Percentiles rank a stretch among this genome's conserved stretches.
These are phyloP conservation scores for Rhizoctonia solani DNA, from an alignment of 1,284 basidiomycete species.

Conservation along the genomic window DNA sequence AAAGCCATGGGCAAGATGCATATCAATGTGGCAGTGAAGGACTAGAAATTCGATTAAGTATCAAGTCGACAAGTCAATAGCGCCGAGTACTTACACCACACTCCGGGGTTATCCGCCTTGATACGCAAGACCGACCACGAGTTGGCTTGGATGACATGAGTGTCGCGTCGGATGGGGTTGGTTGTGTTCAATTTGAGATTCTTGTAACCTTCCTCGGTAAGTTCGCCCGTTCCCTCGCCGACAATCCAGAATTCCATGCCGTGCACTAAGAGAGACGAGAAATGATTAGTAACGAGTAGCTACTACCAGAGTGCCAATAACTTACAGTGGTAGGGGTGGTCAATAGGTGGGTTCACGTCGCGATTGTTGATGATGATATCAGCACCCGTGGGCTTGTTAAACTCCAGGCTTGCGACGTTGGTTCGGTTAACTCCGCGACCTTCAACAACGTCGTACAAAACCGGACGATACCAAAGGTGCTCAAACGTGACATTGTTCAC, in stretches of 20 bases:
- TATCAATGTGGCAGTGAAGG: slow-evolving; percentile 28
- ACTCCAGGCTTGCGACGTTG: slow-evolving; percentile 40
- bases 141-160: slow-evolving; percentile 43
- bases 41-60: not conserved
- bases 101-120: not conserved
- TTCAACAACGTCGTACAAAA: slow-evolving; percentile 41
- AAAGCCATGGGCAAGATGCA: slow-evolving; percentile 13
- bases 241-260: slow-evolving; percentile 43
- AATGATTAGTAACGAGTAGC: not conserved
- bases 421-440: slow-evolving; percentile 38
- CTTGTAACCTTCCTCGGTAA: slow-evolving; percentile 39
- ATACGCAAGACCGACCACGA: slow-evolving; percentile 42
- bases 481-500: slow-evolving; percentile 43
- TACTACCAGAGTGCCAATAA: not conserved
- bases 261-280: slow-evolving; percentile 41
- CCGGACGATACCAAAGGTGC: slow-evolving; percentile 44
- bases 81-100: slow-evolving; percentile 15
- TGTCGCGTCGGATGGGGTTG: slow-evolving; percentile 48
- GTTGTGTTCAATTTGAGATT: slow-evolving; percentile 40
- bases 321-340: slow-evolving; percentile 46
- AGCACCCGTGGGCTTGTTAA: slow-evolving; percentile 33
- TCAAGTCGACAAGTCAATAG: not conserved
- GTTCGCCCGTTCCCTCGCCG: slow-evolving; percentile 43
- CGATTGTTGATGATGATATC: slow-evolving; percentile 45
- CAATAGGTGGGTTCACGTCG: too few species aligned